Evolutionary conservation across 371 early-diverging fungal genomes (phyloP), one percentile per base, ranked within the genome.

Genomic region (Nosema muscidifuracis): DNA sequence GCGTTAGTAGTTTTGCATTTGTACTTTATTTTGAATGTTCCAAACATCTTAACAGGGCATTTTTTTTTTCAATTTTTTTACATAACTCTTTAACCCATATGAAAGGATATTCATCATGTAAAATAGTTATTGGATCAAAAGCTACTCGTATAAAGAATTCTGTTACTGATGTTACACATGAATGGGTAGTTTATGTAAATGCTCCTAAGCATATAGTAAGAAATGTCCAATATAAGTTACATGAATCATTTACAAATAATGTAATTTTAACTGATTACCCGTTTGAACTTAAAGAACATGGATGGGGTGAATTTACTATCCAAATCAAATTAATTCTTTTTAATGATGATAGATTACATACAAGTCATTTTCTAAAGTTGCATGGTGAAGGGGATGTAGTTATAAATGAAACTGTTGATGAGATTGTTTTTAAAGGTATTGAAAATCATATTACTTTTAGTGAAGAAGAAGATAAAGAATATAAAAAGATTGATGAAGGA

Each of bases 241-340:
- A 97, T 81, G 95, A 97, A 72, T 91, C 91, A 10, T 97, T 93
- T 83, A 86, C 87, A 0, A 88, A 89, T 75, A 91, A 90, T 28
- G 79, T 85, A 61, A 81, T 94, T 82, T 84, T 89, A 88, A 89
- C 89, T 61, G 85, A 87, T 40, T 88, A 88, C 15, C 95, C 95
- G 0, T 96, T 89, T 75, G 93, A 93, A 78, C 86, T 94, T 15
- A 85, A 85, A 51, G 94, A 95, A 80, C 91, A 91, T 10, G 96
- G 92, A 24, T 97, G 97, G 97, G 97, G 97, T 75, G 95, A 97
- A 84, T 97, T 97, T 79, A 94, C 92, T 55, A 89, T 94, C 38
- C 85, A 87, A 56, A 92, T 95, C 77, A 90, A 90, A 80, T 87
- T 97, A 53, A 34, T 64, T 18, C 34, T 75, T 22, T 71, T 63